Base-by-base conservation (phyloP, 495 filamentous ascomycete genomes). In the Amorphotheca resinae region DNA sequence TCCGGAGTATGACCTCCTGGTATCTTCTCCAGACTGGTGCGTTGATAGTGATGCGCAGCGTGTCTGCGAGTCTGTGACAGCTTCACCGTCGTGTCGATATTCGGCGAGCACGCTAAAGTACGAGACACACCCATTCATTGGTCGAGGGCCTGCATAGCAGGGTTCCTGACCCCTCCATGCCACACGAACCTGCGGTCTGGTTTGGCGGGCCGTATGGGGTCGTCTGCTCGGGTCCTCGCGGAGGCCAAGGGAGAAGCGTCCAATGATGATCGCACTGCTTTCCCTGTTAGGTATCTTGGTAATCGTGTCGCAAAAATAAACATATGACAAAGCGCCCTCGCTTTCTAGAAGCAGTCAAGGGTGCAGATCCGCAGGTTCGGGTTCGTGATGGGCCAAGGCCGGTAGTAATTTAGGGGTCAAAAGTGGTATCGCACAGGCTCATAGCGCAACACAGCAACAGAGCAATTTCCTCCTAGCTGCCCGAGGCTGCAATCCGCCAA, bases 311-410 rank as follows among this genome's bases (percentile, higher is more conserved):
- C 45, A 51, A 55, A 55, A 55, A 55, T 51, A 55, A 45, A 55
- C 39, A 46, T 45, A 51, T 55, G 41, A 55, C 52, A 42, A 55
- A 55, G 48, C 48, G 42, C 52, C 48, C 51, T 48, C 38, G 32
- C n/a, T n/a, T 35, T 33, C 34, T 20, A 11, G 38, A 18, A 14
- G 26, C 11, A 15, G 26, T 33, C 15, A 33, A 33, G 18, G 15
- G 18, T 20, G 16, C 8, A n/a, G n/a, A n/a, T 9, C 33, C 33
- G 15, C 33, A 35, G 7, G 8, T 35, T 15, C 7, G 15, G n/a
- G n/a, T n/a, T n/a, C n/a, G n/a, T n/a, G n/a, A n/a, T n/a, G n/a
- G n/a, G n/a, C n/a, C n/a, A n/a, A n/a, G n/a, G n/a, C n/a, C n/a
- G n/a, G n/a, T n/a, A n/a, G n/a, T n/a, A 35, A 16, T 9, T 9